Evolutionary conservation across 768 basidiomycete genomes (phyloP).

Genomic region (Leccinum imitatum): DNA sequence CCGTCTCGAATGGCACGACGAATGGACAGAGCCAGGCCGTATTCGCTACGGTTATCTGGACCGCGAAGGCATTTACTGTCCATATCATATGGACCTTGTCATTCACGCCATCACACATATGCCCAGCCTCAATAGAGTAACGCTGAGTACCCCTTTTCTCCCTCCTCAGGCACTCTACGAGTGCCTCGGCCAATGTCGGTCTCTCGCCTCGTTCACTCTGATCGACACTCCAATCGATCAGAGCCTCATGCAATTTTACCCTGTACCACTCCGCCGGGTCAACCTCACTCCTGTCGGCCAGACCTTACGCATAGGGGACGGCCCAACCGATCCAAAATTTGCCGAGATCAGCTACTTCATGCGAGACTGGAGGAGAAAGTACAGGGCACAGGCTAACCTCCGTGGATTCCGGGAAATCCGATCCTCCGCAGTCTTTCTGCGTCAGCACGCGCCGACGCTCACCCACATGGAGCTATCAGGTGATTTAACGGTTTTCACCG

Average conservation of each 20-base stretch:
- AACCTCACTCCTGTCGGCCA: constrained; percentile 35
- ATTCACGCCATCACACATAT: constrained; percentile 27
- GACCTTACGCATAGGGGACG: constrained; percentile 34
- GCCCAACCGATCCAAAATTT: constrained; percentile 33
- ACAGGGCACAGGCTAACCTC: constrained; percentile 31
- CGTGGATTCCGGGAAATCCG: constrained; percentile 32
- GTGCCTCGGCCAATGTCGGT: constrained; percentile 28
- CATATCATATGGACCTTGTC: constrained; percentile 27
- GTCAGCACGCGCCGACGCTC: constrained; percentile 29
- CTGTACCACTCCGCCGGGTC: constrained; percentile 25
- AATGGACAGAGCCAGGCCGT: constrained; percentile 37
- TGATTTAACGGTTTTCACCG: constrained; percentile 26
- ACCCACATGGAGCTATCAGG: constrained; percentile 34
- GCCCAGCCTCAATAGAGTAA: constrained; percentile 31
- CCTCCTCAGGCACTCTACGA: constrained; percentile 32
- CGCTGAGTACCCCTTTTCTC: constrained; percentile 33
- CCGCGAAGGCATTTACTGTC: constrained; percentile 33
- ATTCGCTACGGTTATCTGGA: constrained; percentile 33
- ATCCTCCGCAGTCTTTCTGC: constrained; percentile 31
- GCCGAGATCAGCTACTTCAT: constrained; percentile 35
- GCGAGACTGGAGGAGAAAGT: constrained; percentile 37
- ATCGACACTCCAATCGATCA: constrained; percentile 38
- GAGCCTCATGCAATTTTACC: constrained; percentile 32
- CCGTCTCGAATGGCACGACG: constrained; percentile 36
- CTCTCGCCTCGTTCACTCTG: constrained; percentile 28